Evolutionary conservation across 169 alveolate genomes (phyloP).

Genomic region (Pseudocohnilembus persalinus): DNA sequence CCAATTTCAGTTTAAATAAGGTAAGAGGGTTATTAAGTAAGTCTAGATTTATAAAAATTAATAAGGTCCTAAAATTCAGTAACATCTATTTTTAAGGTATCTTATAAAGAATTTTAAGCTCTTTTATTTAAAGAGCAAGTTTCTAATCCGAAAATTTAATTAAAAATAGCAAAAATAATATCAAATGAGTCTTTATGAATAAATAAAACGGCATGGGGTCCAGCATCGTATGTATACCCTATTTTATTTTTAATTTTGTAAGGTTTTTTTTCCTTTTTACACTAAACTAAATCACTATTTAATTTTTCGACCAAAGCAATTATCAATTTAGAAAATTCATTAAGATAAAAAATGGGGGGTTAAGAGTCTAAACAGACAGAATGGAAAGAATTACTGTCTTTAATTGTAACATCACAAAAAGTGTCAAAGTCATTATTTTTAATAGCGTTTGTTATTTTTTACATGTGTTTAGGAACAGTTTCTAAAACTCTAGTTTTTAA

Average conservation of each 20-base stretch:
- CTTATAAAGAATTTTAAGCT: background rate
- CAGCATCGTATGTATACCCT: constrained; percentile 86
- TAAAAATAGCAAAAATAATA: constrained; percentile 3
- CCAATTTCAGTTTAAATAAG: constrained; percentile 26
- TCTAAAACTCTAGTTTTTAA: constrained; percentile 54
- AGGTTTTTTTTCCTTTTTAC: no score
- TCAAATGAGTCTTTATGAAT: constrained; percentile 19
- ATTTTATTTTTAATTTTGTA: no score
- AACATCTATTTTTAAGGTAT: background rate
- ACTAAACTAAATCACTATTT: constrained; percentile 26
- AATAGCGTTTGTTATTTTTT: constrained; percentile 54
- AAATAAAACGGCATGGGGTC: constrained; percentile 76
- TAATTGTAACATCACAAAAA: constrained; percentile 62
- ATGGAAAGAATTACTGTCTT: constrained; percentile 81
- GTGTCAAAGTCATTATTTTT: constrained; percentile 54
- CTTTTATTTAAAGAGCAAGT: background rate
- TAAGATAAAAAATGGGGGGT: constrained; percentile 81
- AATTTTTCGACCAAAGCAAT: constrained; percentile 44
- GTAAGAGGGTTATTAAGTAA: constrained; percentile 1
- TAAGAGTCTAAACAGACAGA: constrained; percentile 71
- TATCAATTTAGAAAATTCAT: constrained; percentile 62
- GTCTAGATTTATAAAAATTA: background rate
- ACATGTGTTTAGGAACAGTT: constrained; percentile 51
- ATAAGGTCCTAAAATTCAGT: constrained; percentile 1
- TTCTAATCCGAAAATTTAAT: background rate